Percentiles rank a stretch among this genome's conserved stretches.
Evolutionary conservation across 306 rosid species (phyloP).

Genomic region (Mimosa pudica): DNA sequence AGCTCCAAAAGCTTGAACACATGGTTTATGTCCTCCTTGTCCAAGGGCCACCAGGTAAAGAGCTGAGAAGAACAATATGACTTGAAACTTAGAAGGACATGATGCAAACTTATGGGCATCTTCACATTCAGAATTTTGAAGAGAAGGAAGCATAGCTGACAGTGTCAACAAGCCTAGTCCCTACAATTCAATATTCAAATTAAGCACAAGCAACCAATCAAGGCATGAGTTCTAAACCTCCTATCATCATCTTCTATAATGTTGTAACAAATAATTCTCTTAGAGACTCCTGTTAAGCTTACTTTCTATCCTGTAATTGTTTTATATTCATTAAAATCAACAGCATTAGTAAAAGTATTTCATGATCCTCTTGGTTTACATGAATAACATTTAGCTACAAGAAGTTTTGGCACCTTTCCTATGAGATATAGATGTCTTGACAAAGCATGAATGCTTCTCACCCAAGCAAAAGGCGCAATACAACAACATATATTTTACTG

Average conservation of each 20-base stretch:
- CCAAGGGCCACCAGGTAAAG: conserved; percentile 18
- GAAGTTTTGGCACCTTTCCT: not conserved
- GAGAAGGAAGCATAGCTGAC: conserved; percentile 19
- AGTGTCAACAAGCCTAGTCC: conserved; percentile 14
- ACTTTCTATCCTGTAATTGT: not conserved
- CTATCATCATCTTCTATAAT: not conserved
- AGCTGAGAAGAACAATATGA: conserved; percentile 2
- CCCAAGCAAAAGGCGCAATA: not conserved
- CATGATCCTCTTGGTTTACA: not conserved
- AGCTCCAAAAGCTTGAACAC: conserved; percentile 5
- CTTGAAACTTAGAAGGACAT: not conserved
- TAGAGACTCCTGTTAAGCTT: not conserved
- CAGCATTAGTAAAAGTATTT: not conserved
- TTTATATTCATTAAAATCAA: not conserved
- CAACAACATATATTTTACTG: not conserved
- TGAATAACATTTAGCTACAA: not conserved
- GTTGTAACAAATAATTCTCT: not conserved
- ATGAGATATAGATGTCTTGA: not conserved
- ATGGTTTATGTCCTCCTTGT: conserved; percentile 16
- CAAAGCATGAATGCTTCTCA: not conserved
- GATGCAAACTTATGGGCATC: not conserved
- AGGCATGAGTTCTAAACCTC: not conserved
- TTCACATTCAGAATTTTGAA: conserved; percentile 3
- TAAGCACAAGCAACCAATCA: not conserved
- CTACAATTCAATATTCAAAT: not conserved